These are phyloP conservation scores for Aureobasidium sp. DNA, from an alignment of 2,329 filamentous ascomycete genomes.

Conservation along the genomic window DNA sequence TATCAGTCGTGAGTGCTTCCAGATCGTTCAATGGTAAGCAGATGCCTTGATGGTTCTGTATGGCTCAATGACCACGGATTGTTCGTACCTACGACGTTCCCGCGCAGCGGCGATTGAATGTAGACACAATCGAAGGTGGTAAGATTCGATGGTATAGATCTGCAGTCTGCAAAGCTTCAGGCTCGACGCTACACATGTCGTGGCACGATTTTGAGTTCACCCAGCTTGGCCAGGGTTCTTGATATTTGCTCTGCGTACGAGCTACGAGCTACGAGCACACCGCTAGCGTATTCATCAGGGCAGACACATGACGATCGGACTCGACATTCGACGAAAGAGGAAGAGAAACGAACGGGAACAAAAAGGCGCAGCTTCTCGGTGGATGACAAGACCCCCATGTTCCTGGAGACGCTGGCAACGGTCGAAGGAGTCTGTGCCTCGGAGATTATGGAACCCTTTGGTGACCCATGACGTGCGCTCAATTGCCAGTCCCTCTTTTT, in stretches of 20 bases:
- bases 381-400: background rate
- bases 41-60: background rate
- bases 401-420: background rate
- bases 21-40: background rate
- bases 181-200: conserved; percentile 4
- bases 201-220: background rate
- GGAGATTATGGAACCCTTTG: background rate
- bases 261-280: background rate
- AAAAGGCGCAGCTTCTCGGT: background rate
- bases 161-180: background rate
- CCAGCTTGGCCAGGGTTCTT: background rate
- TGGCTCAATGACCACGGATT: too few species aligned
- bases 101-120: background rate
- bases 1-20: background rate
- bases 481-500: background rate
- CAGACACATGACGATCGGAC: background rate
- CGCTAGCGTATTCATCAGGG: background rate
- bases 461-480: background rate
- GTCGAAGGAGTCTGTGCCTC: background rate
- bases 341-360: background rate
- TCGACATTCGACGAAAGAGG: background rate
- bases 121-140: background rate
- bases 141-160: background rate
- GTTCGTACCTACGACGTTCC: too few species aligned
- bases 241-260: background rate